Base-by-base conservation (phyloP, 805 yeast species). In the Lipomyces chichibuensis region DNA sequence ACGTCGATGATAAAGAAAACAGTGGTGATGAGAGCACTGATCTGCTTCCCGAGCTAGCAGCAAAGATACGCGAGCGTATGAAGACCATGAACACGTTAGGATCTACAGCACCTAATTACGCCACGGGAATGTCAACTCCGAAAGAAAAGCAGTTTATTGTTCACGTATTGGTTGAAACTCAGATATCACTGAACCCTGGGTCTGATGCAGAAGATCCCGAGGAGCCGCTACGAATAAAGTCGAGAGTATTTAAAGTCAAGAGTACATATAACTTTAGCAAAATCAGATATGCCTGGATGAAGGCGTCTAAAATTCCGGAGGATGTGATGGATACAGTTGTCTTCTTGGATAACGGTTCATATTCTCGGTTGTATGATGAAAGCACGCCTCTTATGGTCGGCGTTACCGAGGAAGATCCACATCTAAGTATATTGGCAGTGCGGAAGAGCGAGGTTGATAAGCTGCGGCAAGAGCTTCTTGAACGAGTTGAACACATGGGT, bases 1-100 rank as follows among this genome's bases (percentile, higher is more conserved):
- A 9, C 11, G 63, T 20, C 17, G 39, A 23, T 37, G 37, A 7
- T 17, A 32, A 39, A 14, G 39, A 29, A n/a, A 9, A 37, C 17
- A 17, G 17, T 14, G 17, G 32, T 20, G 11, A 54, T 17, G 32
- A 14, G 29, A 32, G 14, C 20, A 52, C 29, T 25, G 66, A 66
- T 35, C 55, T 66, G 56, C 37, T 66, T 11, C 71, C 71, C 9
- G 69, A 66, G 54, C 57, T 68, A 4, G 71, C 71, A 2, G 71
- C 71, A 20, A 60, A 60, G 49, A 43, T 43, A 17, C 20, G 49
- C 23, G 49, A 43, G 11, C 49, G 23, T n/a, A 43, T 43, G 49
- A 43, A 17, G 49, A 7, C 49, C 9, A 17, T 17, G 20, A 6
- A 20, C 23, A 6, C 57, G 3, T 8, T 8, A 17, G 23, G 23